A percentile compares a stretch with the other conserved stretches of the same genome.
Conservation (phyloP, 2,329 filamentous ascomycete genomes). For the Microascus cirrosus region DNA sequence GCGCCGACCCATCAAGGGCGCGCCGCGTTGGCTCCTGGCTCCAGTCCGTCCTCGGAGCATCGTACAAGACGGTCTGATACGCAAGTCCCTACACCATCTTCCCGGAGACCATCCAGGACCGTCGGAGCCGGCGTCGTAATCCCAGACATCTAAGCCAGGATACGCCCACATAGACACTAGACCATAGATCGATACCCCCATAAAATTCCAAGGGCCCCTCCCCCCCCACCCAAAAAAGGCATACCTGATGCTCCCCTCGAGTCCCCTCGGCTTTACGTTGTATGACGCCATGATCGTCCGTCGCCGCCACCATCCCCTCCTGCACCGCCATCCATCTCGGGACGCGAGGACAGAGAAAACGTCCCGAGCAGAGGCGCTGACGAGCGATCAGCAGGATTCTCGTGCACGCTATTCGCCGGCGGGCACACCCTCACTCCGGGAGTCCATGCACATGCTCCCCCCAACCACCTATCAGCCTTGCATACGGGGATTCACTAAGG, state of each 20-base stretch:
- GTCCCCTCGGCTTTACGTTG: not conserved
- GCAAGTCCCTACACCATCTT: not conserved
- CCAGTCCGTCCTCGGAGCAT: conserved; percentile 5
- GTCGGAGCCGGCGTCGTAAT: no score
- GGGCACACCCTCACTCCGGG: not conserved
- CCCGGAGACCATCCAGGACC: not conserved
- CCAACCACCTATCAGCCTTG: not conserved
- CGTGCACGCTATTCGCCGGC: not conserved
- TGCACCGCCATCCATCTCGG: not conserved
- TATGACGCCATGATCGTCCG: not conserved
- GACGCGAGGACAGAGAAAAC: not conserved
- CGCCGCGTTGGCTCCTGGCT: conserved; percentile 4
- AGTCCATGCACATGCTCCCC: not conserved
- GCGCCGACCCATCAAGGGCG: not conserved
- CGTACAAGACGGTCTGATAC: conserved; percentile 1
- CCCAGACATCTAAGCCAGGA: no score
- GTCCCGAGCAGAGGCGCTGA: not conserved
- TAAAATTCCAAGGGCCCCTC: not conserved
- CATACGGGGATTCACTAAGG: not conserved
- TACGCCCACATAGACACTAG: no score
- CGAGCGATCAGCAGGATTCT: not conserved
- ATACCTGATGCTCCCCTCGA: not conserved
- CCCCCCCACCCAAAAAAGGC: not conserved
- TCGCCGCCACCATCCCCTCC: no score
- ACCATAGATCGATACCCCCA: no score